Evolutionary conservation across 306 rosid species (phyloP).

Genomic region (Nissolia schottii): DNA sequence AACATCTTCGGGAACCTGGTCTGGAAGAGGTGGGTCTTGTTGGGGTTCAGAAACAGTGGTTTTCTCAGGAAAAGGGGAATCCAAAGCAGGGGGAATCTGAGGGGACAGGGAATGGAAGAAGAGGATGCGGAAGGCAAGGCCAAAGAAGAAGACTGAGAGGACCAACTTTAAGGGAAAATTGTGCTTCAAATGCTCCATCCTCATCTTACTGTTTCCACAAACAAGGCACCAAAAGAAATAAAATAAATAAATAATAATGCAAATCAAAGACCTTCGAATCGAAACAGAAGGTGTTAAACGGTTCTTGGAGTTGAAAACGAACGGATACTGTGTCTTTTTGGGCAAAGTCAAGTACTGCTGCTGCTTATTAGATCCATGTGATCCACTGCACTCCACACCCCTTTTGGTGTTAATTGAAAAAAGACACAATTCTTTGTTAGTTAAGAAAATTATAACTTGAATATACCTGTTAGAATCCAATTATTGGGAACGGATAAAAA

Average conservation of each 20-base stretch:
- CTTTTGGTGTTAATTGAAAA: background rate
- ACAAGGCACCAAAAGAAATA: background rate
- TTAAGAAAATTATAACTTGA: background rate
- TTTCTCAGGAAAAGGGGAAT: constrained; percentile 46
- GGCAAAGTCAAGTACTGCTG: background rate
- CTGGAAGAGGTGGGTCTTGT: background rate
- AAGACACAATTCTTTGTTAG: background rate
- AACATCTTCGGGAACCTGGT: background rate
- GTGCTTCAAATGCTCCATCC: constrained; percentile 44
- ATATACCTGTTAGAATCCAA: background rate
- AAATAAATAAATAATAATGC: too few species aligned
- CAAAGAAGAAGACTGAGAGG: constrained; percentile 44
- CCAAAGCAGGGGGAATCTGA: constrained; percentile 39
- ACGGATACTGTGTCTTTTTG: background rate
- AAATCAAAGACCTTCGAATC: too few species aligned
- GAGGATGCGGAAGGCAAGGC: constrained; percentile 59
- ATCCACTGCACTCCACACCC: background rate
- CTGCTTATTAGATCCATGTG: background rate
- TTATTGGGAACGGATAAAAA: background rate
- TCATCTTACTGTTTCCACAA: constrained; percentile 32
- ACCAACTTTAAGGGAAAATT: constrained; percentile 39
- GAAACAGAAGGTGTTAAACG: too few species aligned
- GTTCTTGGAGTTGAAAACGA: too few species aligned
- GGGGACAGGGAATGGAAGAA: constrained; percentile 45
- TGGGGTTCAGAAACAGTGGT: background rate